These are phyloP conservation scores for Vickermania spadyakhi DNA, from an alignment of 208 protist species.

Conservation along the genomic window DNA sequence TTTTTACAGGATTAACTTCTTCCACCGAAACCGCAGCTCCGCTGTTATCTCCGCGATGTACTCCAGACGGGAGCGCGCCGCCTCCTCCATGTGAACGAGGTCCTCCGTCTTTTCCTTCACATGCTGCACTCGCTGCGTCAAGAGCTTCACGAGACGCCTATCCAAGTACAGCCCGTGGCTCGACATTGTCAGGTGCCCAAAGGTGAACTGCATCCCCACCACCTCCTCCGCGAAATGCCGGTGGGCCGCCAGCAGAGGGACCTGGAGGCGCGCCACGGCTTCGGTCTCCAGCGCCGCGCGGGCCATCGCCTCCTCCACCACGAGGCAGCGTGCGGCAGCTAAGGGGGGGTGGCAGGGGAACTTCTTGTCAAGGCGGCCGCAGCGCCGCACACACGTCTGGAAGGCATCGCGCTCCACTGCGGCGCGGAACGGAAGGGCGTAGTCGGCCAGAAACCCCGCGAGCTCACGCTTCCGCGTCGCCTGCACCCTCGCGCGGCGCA, in stretches of 20 bases:
- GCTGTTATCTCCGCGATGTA: conserved; percentile 24
- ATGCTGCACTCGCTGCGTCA: conserved; percentile 15
- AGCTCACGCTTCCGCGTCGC: neutral
- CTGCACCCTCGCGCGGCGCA: neutral
- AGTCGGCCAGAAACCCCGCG: neutral
- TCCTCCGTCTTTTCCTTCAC: conserved; percentile 23
- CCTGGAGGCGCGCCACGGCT: neutral
- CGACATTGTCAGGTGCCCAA: conserved; percentile 24
- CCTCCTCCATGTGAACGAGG: conserved; percentile 18
- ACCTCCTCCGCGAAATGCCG: conserved; percentile 8
- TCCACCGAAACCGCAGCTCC: conserved; percentile 11
- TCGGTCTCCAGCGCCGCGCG: conserved; percentile 12
- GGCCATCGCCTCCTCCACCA: conserved; percentile 7
- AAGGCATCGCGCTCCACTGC: conserved; percentile 12
- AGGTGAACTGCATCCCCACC: conserved; percentile 16
- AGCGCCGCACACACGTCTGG: neutral
- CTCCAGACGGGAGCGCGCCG: conserved; percentile 20
- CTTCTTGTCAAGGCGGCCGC: conserved; percentile 2
- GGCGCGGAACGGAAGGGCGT: conserved; percentile 2
- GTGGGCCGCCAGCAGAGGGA: conserved; percentile 7
- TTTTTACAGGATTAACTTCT: conserved; percentile 3
- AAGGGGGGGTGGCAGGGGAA: conserved; percentile 2
- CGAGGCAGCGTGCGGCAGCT: conserved; percentile 3
- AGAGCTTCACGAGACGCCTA: conserved; percentile 12
- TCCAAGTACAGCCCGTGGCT: conserved; percentile 30